Conservation (phyloP, 2,329 filamentous ascomycete genomes). For the Didymella keratinophila region DNA sequence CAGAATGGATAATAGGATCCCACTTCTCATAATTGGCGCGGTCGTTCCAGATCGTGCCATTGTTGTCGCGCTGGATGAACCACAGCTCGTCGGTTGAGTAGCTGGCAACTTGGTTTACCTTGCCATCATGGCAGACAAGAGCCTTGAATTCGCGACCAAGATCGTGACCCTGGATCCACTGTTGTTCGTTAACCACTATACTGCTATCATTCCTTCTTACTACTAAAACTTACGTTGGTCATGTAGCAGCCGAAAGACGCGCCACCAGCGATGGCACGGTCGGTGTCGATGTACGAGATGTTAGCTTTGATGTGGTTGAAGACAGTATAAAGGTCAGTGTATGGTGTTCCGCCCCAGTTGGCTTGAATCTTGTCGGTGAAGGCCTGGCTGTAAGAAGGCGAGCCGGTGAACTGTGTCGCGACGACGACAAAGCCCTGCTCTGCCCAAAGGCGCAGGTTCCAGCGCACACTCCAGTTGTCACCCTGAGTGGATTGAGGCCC, state of each 20-base stretch:
- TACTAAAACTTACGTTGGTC: conserved; percentile 53
- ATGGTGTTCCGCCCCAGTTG: conserved; percentile 86
- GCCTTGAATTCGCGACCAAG: conserved; percentile 87
- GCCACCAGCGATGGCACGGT: conserved; percentile 75
- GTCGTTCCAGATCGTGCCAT: conserved; percentile 50
- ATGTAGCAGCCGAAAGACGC: conserved; percentile 61
- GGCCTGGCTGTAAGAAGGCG: conserved; percentile 79
- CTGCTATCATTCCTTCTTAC: too few relatives aligned
- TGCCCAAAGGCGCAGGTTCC: conserved; percentile 85
- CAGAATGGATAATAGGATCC: conserved; percentile 64
- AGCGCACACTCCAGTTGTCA: conserved; percentile 79
- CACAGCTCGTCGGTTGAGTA: conserved; percentile 61
- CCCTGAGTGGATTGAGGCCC: conserved; percentile 79
- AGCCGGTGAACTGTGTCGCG: conserved; percentile 82
- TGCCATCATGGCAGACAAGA: conserved; percentile 85
- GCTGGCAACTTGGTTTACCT: conserved; percentile 67
- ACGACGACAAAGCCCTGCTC: conserved; percentile 88
- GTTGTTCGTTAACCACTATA: too few relatives aligned
- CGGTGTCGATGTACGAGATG: conserved; percentile 72
- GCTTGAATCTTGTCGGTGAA: conserved; percentile 78
- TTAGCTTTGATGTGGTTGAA: conserved; percentile 76
- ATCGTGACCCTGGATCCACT: conserved; percentile 86
- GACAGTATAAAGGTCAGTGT: conserved; percentile 79
- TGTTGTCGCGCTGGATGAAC: conserved; percentile 59
- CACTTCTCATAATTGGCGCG: conserved; percentile 62